Evolutionary conservation across 2,329 filamentous ascomycete genomes (phyloP), one percentile per base, ranked within the genome.

Genomic region (Huntiella abstrusa): DNA sequence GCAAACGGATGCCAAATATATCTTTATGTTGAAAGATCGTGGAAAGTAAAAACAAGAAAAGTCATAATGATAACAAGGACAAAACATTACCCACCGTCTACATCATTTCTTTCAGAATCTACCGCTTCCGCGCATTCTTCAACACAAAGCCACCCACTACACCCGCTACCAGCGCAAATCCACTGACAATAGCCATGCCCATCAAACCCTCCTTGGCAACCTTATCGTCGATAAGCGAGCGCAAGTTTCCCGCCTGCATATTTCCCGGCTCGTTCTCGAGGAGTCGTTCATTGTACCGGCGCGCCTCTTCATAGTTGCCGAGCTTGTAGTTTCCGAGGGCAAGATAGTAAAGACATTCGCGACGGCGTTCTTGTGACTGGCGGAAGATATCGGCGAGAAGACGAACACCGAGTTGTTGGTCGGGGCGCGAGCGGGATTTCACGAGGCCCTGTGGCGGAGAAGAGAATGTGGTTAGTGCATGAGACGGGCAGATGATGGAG

Each of bases 311-410:
- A 62, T 95, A 98, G 70, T 95, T 96, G 51, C 87, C 88, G 41
- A 98, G 76, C 69, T 96, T 96, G 74, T 88, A 96, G 70, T 96
- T 94, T 52, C 91, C 91, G 32, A 98, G 75, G 19, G 85, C 91
- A 46, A 98, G 78, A 65, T 98, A 98, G 70, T 95, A 98, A 51
- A 98, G 82, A 59, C 91, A 98, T 71, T 98, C 91, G 58, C 91
- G 80, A 58, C 91, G 80, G 55, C 91, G 83, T 63, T 96, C 91
- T 54, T 85, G 86, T 33, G 85, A 82, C 49, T 80, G 79, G 59
- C 88, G 85, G 71, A 96, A 98, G 65, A 98, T 98, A 55, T 96
- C 88, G 55, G 85, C 87, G 49, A 96, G 80, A 33, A 96, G 75
- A 53, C 84, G 84, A 52, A 96, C 86, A 56, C 88, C 88, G 62